Base-by-base conservation (phyloP, 768 basidiomycete genomes). In the Boletus barrowsii region DNA sequence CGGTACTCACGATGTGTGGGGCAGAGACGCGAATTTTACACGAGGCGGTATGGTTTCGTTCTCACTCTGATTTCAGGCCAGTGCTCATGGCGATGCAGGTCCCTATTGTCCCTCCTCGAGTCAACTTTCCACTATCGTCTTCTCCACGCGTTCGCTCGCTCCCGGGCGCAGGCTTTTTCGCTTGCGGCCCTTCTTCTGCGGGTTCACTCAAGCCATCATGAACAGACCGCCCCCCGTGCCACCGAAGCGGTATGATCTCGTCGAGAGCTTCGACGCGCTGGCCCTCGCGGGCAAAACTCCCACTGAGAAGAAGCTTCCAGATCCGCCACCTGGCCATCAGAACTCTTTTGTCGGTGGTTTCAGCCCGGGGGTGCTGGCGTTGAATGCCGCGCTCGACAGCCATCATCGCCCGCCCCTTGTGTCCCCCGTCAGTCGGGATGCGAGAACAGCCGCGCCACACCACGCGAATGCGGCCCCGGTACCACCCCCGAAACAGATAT, bases 331-430 rank as follows among this genome's bases (percentile, higher is more conserved):
- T 8, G 10, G 18, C 14, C 24, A 13, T 24, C 37, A 47, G 20
- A 37, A 1, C 42, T 55, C 57, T 29, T 83, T 84, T 59, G 65
- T 83, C 32, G 82, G 81, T 17, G 82, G 83, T 30, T 85, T 84
- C 61, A 55, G 18, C 42, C 70, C 60, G 2, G 58, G 48, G 47
- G n/a, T 32, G 41, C 35, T 60, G 8, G 47, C 55, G 5, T 22
- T 48, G 47, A 62, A 58, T 14, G 17, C 32, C 9, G 42, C 36
- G 3, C 59, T 54, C 46, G 55, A 61, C 40, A 50, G 33, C 26
- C 48, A 35, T 18, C 52, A 49, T 36, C 56, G 48, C 35, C 49
- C 63, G 10, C 48, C 60, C 40, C 50, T 39, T 5, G 53, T 18
- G 10, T 42, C 48, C 10, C n/a, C 47, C 47, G 55, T 58, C 30